Percentiles rank a stretch among this genome's conserved stretches.
phyloP scores from a whole-genome alignment of 2,329 filamentous ascomycete genomes.

The Dothideomycetes sp. region DNA sequence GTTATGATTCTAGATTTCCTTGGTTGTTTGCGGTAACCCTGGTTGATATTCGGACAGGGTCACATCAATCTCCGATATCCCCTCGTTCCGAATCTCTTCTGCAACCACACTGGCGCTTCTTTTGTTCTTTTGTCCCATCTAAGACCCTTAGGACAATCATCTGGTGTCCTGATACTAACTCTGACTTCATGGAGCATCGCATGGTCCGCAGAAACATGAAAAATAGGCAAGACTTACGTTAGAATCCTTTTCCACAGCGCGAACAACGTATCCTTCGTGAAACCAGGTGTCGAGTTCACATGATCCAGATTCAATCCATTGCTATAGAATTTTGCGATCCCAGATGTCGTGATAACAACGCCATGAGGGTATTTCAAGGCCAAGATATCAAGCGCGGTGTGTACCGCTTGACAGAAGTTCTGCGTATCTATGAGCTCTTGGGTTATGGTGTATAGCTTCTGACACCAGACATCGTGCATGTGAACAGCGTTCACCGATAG shows the following conservation, averaged over 20 bases:
- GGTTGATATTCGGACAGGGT: too few species aligned
- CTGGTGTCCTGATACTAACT: too few species aligned
- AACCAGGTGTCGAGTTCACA: slow-evolving; percentile 49
- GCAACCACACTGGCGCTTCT: too few species aligned
- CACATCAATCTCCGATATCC: too few species aligned
- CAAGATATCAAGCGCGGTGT: slow-evolving; percentile 65
- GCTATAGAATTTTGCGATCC: slow-evolving; percentile 69
- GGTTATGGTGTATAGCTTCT: background rate
- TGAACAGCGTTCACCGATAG: too few species aligned
- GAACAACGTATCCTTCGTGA: slow-evolving; percentile 54
- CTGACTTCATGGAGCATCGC: too few species aligned
- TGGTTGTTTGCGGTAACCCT: too few species aligned
- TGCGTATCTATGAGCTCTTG: slow-evolving; percentile 3
- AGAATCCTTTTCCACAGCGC: slow-evolving; percentile 56
- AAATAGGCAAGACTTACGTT: slow-evolving; percentile 34
- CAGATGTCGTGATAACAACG: slow-evolving; percentile 67
- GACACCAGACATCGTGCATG: too few species aligned
- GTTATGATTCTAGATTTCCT: background rate
- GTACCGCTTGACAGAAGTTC: slow-evolving; percentile 56
- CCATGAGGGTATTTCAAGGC: slow-evolving; percentile 60
- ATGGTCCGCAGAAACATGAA: too few species aligned
- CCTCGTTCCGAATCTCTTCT: too few species aligned
- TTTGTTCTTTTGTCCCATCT: too few species aligned
- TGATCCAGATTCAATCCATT: slow-evolving; percentile 73
- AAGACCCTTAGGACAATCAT: too few species aligned